Conservation (phyloP, 176 grass and related monocot species). For the Oryza australiensis region DNA sequence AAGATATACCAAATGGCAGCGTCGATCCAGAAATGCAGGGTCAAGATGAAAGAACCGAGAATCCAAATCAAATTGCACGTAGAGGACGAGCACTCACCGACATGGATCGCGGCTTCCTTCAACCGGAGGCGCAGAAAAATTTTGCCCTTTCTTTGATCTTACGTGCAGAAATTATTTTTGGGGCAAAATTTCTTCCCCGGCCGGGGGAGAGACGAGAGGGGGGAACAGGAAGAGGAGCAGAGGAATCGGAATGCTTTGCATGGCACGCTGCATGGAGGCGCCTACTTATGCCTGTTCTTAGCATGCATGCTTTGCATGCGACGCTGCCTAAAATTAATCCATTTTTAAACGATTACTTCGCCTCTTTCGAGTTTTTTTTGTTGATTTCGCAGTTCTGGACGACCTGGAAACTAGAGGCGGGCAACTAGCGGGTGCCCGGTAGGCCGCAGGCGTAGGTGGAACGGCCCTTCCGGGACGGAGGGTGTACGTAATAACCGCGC, state of each 20-base stretch:
- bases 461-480: too few relatives aligned
- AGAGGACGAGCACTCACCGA: constrained; percentile 49
- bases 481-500: too few relatives aligned
- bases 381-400: not conserved
- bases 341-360: not conserved
- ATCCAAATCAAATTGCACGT: not conserved
- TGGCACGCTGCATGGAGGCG: not conserved
- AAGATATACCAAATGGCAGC: not conserved
- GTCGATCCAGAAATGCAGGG: not conserved
- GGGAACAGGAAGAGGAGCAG: constrained; percentile 28
- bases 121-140: constrained; percentile 15
- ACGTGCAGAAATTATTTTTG: constrained; percentile 1
- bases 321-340: constrained; percentile 39
- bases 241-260: constrained; percentile 9
- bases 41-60: not conserved
- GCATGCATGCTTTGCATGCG: constrained; percentile 41
- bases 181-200: constrained; percentile 46
- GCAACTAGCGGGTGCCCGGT: not conserved
- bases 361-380: not conserved
- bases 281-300: constrained; percentile 30
- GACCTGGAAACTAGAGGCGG: not conserved
- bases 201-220: constrained; percentile 21
- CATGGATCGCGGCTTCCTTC: constrained; percentile 47
- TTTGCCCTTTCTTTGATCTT: constrained; percentile 42
- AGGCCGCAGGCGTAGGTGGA: too few relatives aligned